Evolutionary conservation across 768 basidiomycete species (phyloP).

Genomic region (Melanogaster broomeanus): DNA sequence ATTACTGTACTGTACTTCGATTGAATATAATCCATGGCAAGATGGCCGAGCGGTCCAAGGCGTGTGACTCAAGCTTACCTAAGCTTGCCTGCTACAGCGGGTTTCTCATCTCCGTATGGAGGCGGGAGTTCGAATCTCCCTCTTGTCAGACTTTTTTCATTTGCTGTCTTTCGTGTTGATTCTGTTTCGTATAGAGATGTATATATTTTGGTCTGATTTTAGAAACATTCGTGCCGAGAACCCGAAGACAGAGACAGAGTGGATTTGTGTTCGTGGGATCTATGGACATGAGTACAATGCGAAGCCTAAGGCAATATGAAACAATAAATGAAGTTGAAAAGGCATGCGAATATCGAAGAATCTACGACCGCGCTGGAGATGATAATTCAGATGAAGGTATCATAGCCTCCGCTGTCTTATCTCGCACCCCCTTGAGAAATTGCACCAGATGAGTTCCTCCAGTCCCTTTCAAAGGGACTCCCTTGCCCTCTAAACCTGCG

Average conservation of each 20-base stretch:
- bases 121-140: conserved; percentile 38
- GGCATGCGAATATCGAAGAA: no score
- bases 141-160: conserved; percentile 25
- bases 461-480: conserved; percentile 58
- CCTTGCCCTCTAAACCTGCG: conserved; percentile 21
- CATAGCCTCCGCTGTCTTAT: conserved; percentile 58
- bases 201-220: no score
- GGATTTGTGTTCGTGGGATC: no score
- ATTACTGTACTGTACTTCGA: no score
- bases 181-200: no score
- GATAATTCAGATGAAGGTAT: conserved; percentile 10
- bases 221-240: no score
- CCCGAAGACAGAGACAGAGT: no score
- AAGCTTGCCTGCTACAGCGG: conserved; percentile 9
- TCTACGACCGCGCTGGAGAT: not conserved
- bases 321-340: no score
- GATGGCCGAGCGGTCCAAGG: conserved; percentile 66
- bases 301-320: no score
- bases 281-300: no score
- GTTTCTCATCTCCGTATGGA: conserved; percentile 23
- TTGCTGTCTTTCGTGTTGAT: not conserved
- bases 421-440: conserved; percentile 73
- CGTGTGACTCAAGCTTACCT: conserved; percentile 57
- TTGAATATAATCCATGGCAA: conserved; percentile 39
- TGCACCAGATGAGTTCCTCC: conserved; percentile 79